These are phyloP conservation scores for Spinacia oleracea DNA, from an alignment of 179 eudicot genomes.

Conservation along the genomic window DNA sequence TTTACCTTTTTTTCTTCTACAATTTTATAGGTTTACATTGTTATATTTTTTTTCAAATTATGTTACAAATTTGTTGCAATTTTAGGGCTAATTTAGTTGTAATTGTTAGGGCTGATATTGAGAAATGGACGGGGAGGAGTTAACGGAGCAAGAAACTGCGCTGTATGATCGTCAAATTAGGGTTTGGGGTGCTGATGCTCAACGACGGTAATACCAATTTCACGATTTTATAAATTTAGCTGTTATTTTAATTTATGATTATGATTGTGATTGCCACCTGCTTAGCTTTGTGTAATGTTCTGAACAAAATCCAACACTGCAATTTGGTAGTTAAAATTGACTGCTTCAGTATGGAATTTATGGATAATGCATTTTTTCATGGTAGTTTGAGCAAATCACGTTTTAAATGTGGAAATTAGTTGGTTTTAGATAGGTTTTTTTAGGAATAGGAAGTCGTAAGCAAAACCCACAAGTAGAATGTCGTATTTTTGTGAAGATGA, in stretches of 20 bases:
- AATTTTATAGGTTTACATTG: neutral
- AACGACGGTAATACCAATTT: slow-evolving; percentile 58
- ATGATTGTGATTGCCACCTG: neutral
- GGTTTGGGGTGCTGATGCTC: slow-evolving; percentile 99
- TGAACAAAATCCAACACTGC: neutral
- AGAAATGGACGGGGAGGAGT: slow-evolving; percentile 68
- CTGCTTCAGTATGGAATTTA: neutral
- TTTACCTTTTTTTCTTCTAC: neutral
- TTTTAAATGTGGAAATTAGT: neutral
- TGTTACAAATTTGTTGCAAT: neutral
- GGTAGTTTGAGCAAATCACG: neutral
- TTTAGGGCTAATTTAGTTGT: neutral
- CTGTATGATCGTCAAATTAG: slow-evolving; percentile 97
- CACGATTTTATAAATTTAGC: neutral
- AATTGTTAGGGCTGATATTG: neutral
- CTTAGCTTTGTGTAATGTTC: neutral
- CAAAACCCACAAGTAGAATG: neutral
- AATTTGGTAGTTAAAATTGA: neutral
- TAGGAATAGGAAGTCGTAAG: neutral
- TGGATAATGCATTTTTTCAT: neutral
- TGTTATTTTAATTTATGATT: neutral
- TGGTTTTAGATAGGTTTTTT: neutral
- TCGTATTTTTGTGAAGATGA: neutral
- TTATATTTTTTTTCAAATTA: neutral
- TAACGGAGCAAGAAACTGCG: slow-evolving; percentile 98